Percentiles rank a stretch among this genome's conserved stretches.
These are phyloP conservation scores for Tubosaeta brunneosetosa DNA, from an alignment of 768 basidiomycete species.

Conservation along the genomic window DNA sequence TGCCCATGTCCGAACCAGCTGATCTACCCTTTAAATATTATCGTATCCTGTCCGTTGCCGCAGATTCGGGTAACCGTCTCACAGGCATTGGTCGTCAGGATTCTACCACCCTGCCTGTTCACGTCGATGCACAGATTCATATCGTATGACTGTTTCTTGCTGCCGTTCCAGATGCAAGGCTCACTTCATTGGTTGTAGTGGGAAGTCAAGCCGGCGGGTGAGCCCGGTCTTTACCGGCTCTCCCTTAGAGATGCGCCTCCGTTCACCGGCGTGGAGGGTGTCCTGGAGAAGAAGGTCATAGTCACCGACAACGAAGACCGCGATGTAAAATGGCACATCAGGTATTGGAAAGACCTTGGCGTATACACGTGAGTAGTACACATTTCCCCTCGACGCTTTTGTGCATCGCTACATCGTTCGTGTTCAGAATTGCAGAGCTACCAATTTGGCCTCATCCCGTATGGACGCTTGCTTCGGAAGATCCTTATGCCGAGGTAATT, in stretches of 20 bases:
- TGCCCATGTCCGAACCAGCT: not conserved
- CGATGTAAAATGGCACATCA: not conserved
- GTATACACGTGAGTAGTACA: not conserved
- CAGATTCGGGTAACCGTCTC: not conserved
- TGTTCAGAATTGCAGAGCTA: not conserved
- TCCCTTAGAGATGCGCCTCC: not conserved
- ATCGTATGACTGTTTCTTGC: not conserved
- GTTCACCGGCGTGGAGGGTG: not conserved
- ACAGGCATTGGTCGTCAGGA: not conserved
- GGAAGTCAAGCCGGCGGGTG: not conserved
- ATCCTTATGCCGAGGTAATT: not conserved
- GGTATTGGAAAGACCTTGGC: not conserved
- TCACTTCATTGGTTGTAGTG: not conserved
- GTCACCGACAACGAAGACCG: not conserved
- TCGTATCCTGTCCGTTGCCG: not conserved
- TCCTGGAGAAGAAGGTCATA: not conserved
- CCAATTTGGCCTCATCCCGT: not conserved
- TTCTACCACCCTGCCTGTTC: not conserved
- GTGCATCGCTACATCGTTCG: not conserved
- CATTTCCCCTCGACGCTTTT: not conserved
- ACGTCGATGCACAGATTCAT: not conserved
- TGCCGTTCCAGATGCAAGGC: not conserved
- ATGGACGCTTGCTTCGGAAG: not conserved
- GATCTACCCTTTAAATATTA: not conserved
- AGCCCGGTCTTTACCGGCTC: not conserved